Evolutionary conservation across 2,329 filamentous ascomycete species (phyloP), one percentile per base, ranked within the genome.

Genomic region (Pestalotiopsis sp.): DNA sequence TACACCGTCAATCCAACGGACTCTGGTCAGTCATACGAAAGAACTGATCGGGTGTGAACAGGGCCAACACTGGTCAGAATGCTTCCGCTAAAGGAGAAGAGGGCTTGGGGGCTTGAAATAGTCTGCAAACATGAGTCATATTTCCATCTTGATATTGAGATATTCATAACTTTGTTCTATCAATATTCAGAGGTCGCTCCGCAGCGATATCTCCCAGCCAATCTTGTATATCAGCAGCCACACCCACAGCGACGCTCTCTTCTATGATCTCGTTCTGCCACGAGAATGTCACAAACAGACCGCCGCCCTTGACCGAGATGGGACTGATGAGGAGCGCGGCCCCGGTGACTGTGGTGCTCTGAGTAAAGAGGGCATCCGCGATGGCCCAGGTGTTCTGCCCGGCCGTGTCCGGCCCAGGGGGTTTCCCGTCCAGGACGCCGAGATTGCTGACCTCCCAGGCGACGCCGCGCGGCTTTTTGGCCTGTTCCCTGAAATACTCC

Each of bases 401-500:
- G 14, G 12, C 64, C n/a, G 49, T 3, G 14, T 27, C 27, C 5
- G 9, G 14, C 4, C 9, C 63, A 62, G 20, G 38, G 38, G 6
- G 39, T 58, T 23, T n/a, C 3, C 72, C 76, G 59, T 77, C 73
- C 1, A 78, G 41, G 6, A 70, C 72, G 6, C 76, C 76, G 2
- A 78, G 67, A 67, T 78, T 78, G 25, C 74, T 76, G 9, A 77
- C 71, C 20, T 69, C 65, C 71, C 74, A 74, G 1, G 71, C 70
- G 13, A 68, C 49, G 11, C 58, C 64, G 13, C 76, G 71, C 14
- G 76, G 74, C 72, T 68, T 67, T 5, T 63, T 39, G 12, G 25
- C 13, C 25, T 36, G 23, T 14, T 55, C 25, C 3, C 41, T 49
- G 5, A 69, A 59, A 23, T 66, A 67, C 57, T 65, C 66, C 60